Percentiles rank a stretch among this genome's conserved stretches.
These are phyloP conservation scores for Ilyonectria sp. DNA, from an alignment of 2,329 filamentous ascomycete species.

Conservation along the genomic window DNA sequence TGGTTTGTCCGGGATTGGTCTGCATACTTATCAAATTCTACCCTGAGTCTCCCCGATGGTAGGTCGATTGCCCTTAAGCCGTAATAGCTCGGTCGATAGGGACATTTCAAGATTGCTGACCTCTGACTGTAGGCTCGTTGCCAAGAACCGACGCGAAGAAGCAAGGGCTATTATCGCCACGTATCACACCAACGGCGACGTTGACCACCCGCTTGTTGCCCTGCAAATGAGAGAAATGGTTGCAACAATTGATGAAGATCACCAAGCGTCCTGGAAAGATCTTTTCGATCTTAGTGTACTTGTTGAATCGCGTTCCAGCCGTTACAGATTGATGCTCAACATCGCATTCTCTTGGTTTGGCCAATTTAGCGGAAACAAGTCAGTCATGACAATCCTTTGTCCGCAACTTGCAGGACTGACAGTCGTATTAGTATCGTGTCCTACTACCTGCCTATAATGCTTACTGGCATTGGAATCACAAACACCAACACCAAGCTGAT, in stretches of 20 bases:
- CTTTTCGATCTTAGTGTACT: constrained; percentile 55
- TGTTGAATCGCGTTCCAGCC: constrained; percentile 53
- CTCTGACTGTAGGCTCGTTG: constrained; percentile 25
- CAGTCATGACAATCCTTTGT: not conserved
- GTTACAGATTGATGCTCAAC: constrained; percentile 56
- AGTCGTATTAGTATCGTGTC: constrained; percentile 19
- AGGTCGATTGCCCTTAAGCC: not conserved
- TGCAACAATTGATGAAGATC: constrained; percentile 47
- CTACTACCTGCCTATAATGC: constrained; percentile 56
- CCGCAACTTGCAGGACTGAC: not conserved
- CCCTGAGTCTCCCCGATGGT: constrained; percentile 74
- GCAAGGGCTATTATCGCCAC: constrained; percentile 38
- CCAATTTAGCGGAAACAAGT: constrained; percentile 57
- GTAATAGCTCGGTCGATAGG: not conserved
- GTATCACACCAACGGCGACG: constrained; percentile 69
- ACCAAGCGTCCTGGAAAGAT: constrained; percentile 53
- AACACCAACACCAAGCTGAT: constrained; percentile 55
- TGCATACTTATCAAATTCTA: constrained; percentile 60
- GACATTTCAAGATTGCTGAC: not conserved
- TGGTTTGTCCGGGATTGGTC: constrained; percentile 36
- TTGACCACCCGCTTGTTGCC: constrained; percentile 61
- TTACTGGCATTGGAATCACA: constrained; percentile 54
- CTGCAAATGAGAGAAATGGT: constrained; percentile 55
- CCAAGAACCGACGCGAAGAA: constrained; percentile 23
- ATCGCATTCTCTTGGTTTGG: constrained; percentile 59